phyloP scores from a whole-genome alignment of 306 rosid genomes.

The Prunus fruticosa region DNA sequence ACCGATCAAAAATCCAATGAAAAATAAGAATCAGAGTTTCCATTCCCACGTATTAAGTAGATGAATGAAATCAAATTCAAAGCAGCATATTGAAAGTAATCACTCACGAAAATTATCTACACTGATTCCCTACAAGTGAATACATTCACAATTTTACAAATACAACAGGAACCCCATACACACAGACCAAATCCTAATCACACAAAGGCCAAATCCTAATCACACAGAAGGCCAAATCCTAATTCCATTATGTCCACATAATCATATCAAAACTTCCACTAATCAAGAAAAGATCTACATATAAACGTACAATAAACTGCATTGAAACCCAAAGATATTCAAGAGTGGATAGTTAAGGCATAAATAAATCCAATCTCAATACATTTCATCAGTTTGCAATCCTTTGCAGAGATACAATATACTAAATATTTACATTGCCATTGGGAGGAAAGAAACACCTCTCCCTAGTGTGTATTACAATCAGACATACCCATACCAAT shows the following conservation, averaged over 20 bases:
- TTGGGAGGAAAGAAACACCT: slow-evolving; percentile 24
- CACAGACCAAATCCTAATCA: not conserved
- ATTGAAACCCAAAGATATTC: not conserved
- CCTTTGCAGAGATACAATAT: slow-evolving; percentile 24
- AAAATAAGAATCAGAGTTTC: not conserved
- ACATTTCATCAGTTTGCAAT: slow-evolving; percentile 32
- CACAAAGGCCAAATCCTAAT: not conserved
- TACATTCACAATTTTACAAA: not conserved
- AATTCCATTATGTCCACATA: not conserved
- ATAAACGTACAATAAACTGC: not conserved
- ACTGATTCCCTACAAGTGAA: not conserved
- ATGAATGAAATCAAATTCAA: not conserved
- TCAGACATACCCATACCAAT: slow-evolving; percentile 17
- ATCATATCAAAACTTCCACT: not conserved
- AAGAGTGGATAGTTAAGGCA: not conserved
- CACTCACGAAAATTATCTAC: not conserved
- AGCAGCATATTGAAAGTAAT: not conserved
- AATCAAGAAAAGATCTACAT: not conserved
- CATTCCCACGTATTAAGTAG: not conserved
- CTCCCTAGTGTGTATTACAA: slow-evolving; percentile 26
- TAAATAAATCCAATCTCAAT: slow-evolving; percentile 28
- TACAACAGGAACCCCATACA: not conserved
- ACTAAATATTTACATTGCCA: slow-evolving; percentile 48
- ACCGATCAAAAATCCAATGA: no score
- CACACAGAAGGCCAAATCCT: not conserved